phyloP scores from a whole-genome alignment of 176 grass and related monocot species.

The Hordeum vulgare region DNA sequence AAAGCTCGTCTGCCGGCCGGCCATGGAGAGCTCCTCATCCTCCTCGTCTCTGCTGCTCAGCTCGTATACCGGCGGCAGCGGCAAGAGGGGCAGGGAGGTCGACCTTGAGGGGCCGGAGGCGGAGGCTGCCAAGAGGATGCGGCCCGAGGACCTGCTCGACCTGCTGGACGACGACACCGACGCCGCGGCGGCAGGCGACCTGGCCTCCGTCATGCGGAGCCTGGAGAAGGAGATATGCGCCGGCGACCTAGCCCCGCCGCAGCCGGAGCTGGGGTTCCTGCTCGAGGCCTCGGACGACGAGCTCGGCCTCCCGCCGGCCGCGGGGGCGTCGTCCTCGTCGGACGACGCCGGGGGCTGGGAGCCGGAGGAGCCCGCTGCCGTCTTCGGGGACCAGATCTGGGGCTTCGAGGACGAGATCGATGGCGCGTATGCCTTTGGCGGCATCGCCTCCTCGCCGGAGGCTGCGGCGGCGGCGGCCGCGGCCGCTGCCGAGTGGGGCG shows the following conservation, averaged over 20 bases:
- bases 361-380: neutral
- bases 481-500: slow-evolving; percentile 24
- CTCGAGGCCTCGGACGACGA: slow-evolving; percentile 87
- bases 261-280: slow-evolving; percentile 50
- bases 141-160: slow-evolving; percentile 50
- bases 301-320: slow-evolving; percentile 62
- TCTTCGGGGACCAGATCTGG: slow-evolving; percentile 43
- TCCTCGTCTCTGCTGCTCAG: neutral
- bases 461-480: neutral
- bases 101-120: neutral
- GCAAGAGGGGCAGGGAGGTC: slow-evolving; percentile 39
- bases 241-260: neutral
- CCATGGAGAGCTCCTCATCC: slow-evolving; percentile 17
- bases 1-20: fast-evolving
- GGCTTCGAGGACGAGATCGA: slow-evolving; percentile 50
- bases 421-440: neutral
- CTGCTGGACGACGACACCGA: slow-evolving; percentile 61
- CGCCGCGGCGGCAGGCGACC: slow-evolving; percentile 27
- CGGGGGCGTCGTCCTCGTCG: neutral
- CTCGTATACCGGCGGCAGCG: neutral
- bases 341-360: slow-evolving; percentile 7
- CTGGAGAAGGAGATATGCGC: slow-evolving; percentile 62
- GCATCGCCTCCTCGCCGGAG: slow-evolving; percentile 13
- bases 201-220: slow-evolving; percentile 73
- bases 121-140: slow-evolving; percentile 15